Base-by-base conservation (phyloP, 768 basidiomycete genomes). In the Rhizopogon rudus region DNA sequence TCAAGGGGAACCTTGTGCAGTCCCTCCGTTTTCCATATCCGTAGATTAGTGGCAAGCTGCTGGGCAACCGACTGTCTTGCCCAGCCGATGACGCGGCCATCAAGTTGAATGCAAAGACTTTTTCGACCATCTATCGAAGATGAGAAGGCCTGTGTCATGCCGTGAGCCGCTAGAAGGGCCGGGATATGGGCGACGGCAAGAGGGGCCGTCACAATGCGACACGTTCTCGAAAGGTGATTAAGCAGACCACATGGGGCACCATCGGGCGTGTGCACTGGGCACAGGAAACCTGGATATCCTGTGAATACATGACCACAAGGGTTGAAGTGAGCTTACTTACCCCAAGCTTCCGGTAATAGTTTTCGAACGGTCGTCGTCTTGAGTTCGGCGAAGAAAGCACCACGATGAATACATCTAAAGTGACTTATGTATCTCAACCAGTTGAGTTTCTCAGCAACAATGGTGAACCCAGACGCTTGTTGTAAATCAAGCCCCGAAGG, bases 371-470 rank as follows among this genome's bases (percentile, higher is more conserved):
- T 87, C 0, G 97, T 99, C 1, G 97, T 99, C 77, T 98, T 98
- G 52, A 98, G 83, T 70, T 98, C 94, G 6, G 95, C 91, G 67
- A 99, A 99, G 82, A 99, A 99, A 39, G 97, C 94, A 69, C 97
- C 97, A 73, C 97, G 91, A 73, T 99, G 97, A 31, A 99, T 93
- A 70, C 91, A 97, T 55, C 97, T 81, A 40, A 99, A 99, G 74
- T 99, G 97, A 66, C 90, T 91, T 71, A 99, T 93, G 71, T 98
- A 99, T 39, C 97, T 93, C 62, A 91, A 87, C 85, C 97, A 99
- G 71, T 99, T 99, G 57, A 99, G 79, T 72, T 98, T 98, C 75
- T 99, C 97, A 5, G 95, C 97, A 35, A 98, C 90, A 62, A 99
- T 97, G 1, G 97, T 98, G 73, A 96, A 98, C n/a, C 97, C 97